Conservation (phyloP, 768 basidiomycete genomes). For the Lactifluus pinguis region DNA sequence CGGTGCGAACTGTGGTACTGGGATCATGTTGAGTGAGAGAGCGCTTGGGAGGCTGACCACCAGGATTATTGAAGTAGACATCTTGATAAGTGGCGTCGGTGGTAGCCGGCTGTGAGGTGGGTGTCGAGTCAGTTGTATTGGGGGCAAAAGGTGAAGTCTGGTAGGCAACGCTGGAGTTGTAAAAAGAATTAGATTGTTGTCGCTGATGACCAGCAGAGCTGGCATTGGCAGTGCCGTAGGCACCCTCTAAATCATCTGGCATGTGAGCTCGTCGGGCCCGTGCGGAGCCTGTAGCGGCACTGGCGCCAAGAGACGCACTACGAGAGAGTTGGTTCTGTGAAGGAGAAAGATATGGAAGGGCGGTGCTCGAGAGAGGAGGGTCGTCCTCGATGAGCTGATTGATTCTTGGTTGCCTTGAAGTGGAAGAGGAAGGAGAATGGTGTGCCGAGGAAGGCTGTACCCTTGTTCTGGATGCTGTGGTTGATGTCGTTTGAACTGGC, state of each 20-base stretch:
- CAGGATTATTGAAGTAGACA: slow-evolving; percentile 50
- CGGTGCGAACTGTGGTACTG: slow-evolving; percentile 36
- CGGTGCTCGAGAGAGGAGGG: slow-evolving; percentile 26
- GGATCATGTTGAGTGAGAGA: slow-evolving; percentile 46
- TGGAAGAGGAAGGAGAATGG: slow-evolving; percentile 35
- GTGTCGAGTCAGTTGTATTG: slow-evolving; percentile 18
- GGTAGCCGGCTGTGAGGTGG: slow-evolving; percentile 28
- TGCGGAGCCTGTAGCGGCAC: slow-evolving; percentile 31
- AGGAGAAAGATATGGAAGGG: slow-evolving; percentile 45
- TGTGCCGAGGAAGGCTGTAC: slow-evolving; percentile 43
- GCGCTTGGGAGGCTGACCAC: slow-evolving; percentile 44
- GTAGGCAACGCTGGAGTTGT: slow-evolving; percentile 49
- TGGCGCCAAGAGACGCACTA: slow-evolving; percentile 52
- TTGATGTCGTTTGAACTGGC: slow-evolving; percentile 37
- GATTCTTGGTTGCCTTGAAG: slow-evolving; percentile 49
- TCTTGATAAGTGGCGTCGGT: slow-evolving; percentile 42
- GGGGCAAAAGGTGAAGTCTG: slow-evolving; percentile 40
- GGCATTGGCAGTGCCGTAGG: slow-evolving; percentile 33
- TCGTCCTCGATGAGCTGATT: slow-evolving; percentile 63
- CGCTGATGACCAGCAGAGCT: slow-evolving; percentile 32
- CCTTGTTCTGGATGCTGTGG: slow-evolving; percentile 28
- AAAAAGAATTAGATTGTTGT: slow-evolving; percentile 37
- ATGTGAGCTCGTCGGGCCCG: slow-evolving; percentile 58
- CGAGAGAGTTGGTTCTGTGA: slow-evolving; percentile 49
- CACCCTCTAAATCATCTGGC: slow-evolving; percentile 58